Conservation (phyloP, 176 grass and related monocot species). For the Avena insularis region DNA sequence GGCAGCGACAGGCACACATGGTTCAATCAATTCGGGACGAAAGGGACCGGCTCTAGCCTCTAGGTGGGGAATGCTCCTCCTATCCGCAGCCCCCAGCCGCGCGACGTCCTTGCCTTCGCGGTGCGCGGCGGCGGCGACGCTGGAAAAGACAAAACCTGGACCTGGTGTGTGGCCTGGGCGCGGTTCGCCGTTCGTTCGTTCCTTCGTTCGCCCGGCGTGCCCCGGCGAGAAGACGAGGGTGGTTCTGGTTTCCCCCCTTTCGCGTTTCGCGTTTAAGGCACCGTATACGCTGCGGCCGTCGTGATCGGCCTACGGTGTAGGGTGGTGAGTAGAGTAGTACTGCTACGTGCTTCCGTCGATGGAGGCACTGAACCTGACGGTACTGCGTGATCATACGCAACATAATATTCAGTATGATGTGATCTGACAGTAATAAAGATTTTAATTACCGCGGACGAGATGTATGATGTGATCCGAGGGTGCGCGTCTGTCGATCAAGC, state of each 20-base stretch:
- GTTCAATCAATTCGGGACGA: slow-evolving; percentile 36
- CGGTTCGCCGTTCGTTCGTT: neutral
- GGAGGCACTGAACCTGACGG: neutral
- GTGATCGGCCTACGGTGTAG: neutral
- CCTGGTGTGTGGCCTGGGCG: neutral
- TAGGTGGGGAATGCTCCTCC: neutral
- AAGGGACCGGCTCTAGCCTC: neutral
- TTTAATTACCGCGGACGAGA: too few species aligned
- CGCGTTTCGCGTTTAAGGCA: neutral
- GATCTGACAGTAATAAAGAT: too few species aligned
- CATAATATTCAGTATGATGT: neutral
- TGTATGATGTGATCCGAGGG: too few species aligned
- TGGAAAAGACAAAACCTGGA: neutral
- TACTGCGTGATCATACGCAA: neutral
- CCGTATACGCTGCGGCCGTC: neutral
- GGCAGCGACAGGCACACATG: slow-evolving; percentile 53
- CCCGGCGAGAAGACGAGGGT: neutral
- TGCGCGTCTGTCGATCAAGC: too few species aligned
- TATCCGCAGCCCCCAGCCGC: neutral
- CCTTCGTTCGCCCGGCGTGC: too few species aligned
- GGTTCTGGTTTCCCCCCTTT: neutral
- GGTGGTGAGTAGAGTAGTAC: neutral
- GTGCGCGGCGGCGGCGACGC: neutral
- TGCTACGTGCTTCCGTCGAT: neutral
- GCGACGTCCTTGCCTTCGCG: neutral